These are phyloP conservation scores for Entrophospora sp. DNA, from an alignment of 192 early-diverging fungal species.

Conservation along the genomic window DNA sequence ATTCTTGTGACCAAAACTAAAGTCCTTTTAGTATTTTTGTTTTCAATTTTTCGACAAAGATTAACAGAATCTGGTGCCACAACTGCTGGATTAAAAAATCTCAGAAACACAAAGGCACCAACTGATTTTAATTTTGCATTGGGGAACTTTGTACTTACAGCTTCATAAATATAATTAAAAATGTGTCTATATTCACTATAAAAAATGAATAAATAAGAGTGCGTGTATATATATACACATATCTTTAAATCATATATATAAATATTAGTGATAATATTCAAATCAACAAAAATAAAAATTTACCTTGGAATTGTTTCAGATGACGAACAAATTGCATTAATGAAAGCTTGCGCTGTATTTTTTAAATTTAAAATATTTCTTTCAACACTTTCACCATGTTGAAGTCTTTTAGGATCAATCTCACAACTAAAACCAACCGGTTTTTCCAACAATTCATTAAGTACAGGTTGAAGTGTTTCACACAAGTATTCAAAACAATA, in stretches of 20 bases:
- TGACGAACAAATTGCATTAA: slow-evolving; percentile 78
- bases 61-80: slow-evolving; percentile 83
- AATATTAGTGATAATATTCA: no score
- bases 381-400: slow-evolving; percentile 53
- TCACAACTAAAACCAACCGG: slow-evolving; percentile 77
- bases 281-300: no score
- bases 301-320: slow-evolving; percentile 57
- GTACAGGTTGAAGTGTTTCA: slow-evolving; percentile 67
- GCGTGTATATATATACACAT: background rate
- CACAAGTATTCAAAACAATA: slow-evolving; percentile 77
- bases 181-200: slow-evolving; percentile 60
- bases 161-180: slow-evolving; percentile 68
- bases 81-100: slow-evolving; percentile 93
- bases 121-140: slow-evolving; percentile 80
- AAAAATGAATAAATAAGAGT: background rate
- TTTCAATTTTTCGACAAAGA: slow-evolving; percentile 49
- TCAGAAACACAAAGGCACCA: slow-evolving; percentile 90
- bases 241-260: no score
- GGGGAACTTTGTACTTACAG: slow-evolving; percentile 75
- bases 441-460: slow-evolving; percentile 58
- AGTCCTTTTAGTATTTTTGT: slow-evolving; percentile 69
- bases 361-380: slow-evolving; percentile 75
- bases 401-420: slow-evolving; percentile 72
- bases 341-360: slow-evolving; percentile 61
- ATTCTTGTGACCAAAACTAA: slow-evolving; percentile 88